phyloP scores from a whole-genome alignment of 768 basidiomycete species.

The Leccinellum rugosiceps region DNA sequence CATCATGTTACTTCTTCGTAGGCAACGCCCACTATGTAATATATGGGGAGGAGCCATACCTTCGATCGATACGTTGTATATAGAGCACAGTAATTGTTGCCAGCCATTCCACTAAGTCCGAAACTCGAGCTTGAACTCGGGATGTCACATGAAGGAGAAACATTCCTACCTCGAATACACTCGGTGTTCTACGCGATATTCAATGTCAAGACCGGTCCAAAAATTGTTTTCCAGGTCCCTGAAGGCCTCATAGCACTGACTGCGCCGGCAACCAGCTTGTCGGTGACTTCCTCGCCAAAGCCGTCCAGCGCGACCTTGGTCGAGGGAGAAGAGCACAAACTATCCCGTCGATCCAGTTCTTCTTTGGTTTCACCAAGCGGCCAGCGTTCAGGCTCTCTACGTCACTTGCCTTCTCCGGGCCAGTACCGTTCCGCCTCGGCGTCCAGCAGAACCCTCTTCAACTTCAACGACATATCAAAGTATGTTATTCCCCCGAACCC shows the following conservation, averaged over 20 bases:
- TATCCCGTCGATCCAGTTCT: constrained; percentile 52
- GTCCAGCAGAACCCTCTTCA: constrained; percentile 61
- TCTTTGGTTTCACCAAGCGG: constrained; percentile 47
- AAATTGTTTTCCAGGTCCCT: constrained; percentile 91
- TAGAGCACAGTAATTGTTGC: neutral
- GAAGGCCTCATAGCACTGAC: constrained; percentile 74
- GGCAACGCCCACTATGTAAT: neutral
- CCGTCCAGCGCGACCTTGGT: constrained; percentile 29
- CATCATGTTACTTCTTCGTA: neutral
- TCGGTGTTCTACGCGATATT: constrained; percentile 96
- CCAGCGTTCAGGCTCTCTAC: constrained; percentile 42
- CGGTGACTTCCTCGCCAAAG: constrained; percentile 33
- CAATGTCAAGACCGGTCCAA: constrained; percentile 80
- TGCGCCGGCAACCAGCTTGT: constrained; percentile 29
- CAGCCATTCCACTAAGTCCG: neutral
- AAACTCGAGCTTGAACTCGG: neutral
- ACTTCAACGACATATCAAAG: constrained; percentile 88
- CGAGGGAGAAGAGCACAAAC: constrained; percentile 35
- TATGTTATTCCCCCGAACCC: constrained; percentile 89
- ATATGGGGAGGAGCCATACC: neutral
- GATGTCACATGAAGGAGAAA: constrained; percentile 53
- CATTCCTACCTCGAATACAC: constrained; percentile 74
- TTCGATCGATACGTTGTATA: neutral
- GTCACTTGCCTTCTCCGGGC: constrained; percentile 39
- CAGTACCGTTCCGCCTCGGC: constrained; percentile 46